Base-by-base conservation (phyloP, 1,284 basidiomycete genomes). In the Cronartium quercuum region DNA sequence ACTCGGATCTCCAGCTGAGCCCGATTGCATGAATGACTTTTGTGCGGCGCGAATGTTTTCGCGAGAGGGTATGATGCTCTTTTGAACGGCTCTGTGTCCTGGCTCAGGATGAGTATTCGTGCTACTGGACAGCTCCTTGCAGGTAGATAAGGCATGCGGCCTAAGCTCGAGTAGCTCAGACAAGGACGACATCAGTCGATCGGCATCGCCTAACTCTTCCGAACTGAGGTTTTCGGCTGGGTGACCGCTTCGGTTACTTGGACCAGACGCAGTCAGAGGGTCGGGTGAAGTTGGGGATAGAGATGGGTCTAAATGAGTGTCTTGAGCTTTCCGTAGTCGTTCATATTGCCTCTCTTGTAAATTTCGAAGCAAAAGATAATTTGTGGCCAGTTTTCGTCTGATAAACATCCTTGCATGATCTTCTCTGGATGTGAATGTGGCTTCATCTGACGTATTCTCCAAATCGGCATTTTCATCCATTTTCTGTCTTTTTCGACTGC, bases 291-390 rank as follows among this genome's bases (percentile, higher is more conserved):
- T 40, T 21, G 10, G 44, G 34, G 44, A 65, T 2, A 75, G 65
- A 34, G 40, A 21, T n/a, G 71, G 71, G 58, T 75, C 71, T n/a
- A 75, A 44, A 75, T 66, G 24, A 29, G n/a, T 13, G 6, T 75
- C 41, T 34, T 75, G 71, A 55, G 38, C 58, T 18, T 47, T 7
- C 18, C 51, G 35, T 29, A 75, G 40, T 47, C 71, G 55, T 29
- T 75, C 71, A 29, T 61, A 67, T 42, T 75, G 71, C 38, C 65
- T 60, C 44, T 75, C 71, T 67, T 75, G 71, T 10, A 75, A 55
- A 34, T 75, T 75, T n/a, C 29, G 40, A 12, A 75, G 61, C 42
- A 75, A 55, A 13, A 29, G 21, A 15, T 41, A 44, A 41, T 44
- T 18, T 35, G 34, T 62, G 65, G 37, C 29, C 29, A 47, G 44